These are phyloP conservation scores for Hymenoscyphus repandus DNA, from an alignment of 2,329 filamentous ascomycete genomes.

Conservation along the genomic window DNA sequence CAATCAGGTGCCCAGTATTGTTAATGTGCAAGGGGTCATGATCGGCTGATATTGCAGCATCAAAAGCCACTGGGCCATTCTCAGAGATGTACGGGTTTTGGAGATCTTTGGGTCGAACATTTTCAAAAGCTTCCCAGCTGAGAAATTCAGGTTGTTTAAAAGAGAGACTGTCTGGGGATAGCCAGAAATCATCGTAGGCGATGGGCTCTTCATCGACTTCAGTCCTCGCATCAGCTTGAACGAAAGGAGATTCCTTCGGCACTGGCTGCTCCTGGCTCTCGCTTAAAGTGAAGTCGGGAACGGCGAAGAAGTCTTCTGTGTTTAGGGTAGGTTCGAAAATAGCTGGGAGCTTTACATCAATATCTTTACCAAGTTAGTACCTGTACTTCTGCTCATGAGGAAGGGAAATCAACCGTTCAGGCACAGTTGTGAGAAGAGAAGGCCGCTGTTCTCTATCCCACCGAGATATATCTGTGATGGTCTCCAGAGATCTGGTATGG, in stretches of 20 bases:
- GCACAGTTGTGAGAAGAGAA: slow-evolving; percentile 29
- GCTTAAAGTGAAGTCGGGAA: slow-evolving; percentile 24
- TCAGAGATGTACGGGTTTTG: slow-evolving; percentile 60
- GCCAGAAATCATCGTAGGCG: slow-evolving; percentile 41
- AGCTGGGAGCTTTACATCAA: slow-evolving; percentile 23
- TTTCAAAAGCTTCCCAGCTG: slow-evolving; percentile 66
- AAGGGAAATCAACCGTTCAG: slow-evolving; percentile 23
- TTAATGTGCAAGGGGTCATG: slow-evolving; percentile 37
- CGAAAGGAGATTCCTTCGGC: slow-evolving; percentile 1
- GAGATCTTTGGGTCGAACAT: slow-evolving; percentile 35
- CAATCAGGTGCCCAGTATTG: slow-evolving; percentile 37
- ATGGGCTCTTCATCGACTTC: slow-evolving; percentile 3
- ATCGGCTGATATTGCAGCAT: slow-evolving; percentile 49
- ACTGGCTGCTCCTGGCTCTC: slow-evolving; percentile 10
- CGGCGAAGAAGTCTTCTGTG: slow-evolving; percentile 27
- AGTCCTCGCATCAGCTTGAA: not conserved
- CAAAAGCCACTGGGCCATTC: slow-evolving; percentile 59
- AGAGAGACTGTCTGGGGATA: slow-evolving; percentile 33
- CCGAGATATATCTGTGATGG: slow-evolving; percentile 43
- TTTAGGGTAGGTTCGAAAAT: slow-evolving; percentile 14
- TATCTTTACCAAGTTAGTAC: slow-evolving; percentile 18
- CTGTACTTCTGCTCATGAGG: not conserved
- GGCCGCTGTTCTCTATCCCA: slow-evolving; percentile 25
- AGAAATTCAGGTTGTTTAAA: slow-evolving; percentile 40
- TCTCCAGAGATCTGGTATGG: slow-evolving; percentile 56